These are phyloP conservation scores for Myxozyma geophila DNA, from an alignment of 805 yeast genomes.

Conservation along the genomic window DNA sequence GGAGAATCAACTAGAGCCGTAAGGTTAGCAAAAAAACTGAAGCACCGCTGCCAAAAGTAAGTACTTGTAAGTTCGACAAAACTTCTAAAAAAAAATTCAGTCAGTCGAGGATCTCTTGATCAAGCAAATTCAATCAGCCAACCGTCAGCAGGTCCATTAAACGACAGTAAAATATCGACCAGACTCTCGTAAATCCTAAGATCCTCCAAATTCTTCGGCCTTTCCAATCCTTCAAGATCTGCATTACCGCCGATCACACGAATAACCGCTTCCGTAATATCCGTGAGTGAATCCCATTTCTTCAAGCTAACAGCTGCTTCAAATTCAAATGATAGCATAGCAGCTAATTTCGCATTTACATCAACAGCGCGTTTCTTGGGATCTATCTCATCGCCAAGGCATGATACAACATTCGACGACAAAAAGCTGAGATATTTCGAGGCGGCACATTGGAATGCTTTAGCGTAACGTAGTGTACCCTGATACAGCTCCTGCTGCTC, in stretches of 20 bases:
- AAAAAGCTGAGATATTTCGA: not conserved
- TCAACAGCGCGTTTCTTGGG: not conserved
- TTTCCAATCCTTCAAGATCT: not conserved
- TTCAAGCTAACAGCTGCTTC: constrained; percentile 27
- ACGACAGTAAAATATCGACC: constrained; percentile 25
- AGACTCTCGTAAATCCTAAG: constrained; percentile 18
- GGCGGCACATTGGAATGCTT: not conserved
- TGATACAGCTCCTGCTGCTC: constrained; percentile 17
- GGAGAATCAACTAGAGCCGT: constrained; percentile 8
- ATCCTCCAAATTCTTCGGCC: not conserved
- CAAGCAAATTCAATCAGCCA: not conserved
- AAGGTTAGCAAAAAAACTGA: not conserved
- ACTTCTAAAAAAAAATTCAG: constrained; percentile 12
- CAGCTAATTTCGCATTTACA: constrained; percentile 3
- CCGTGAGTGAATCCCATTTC: constrained; percentile 17
- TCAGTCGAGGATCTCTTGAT: not conserved
- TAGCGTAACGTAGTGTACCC: not conserved
- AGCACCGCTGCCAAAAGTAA: not conserved
- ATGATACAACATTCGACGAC: not conserved
- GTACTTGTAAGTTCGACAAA: constrained; percentile 18
- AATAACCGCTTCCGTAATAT: constrained; percentile 6
- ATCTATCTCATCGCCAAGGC: not conserved
- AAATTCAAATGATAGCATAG: constrained; percentile 23
- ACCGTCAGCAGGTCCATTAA: constrained; percentile 22
- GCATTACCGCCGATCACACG: not conserved